These are phyloP conservation scores for Alternaria brassicicola DNA, from an alignment of 2,329 filamentous ascomycete genomes.

Conservation along the genomic window DNA sequence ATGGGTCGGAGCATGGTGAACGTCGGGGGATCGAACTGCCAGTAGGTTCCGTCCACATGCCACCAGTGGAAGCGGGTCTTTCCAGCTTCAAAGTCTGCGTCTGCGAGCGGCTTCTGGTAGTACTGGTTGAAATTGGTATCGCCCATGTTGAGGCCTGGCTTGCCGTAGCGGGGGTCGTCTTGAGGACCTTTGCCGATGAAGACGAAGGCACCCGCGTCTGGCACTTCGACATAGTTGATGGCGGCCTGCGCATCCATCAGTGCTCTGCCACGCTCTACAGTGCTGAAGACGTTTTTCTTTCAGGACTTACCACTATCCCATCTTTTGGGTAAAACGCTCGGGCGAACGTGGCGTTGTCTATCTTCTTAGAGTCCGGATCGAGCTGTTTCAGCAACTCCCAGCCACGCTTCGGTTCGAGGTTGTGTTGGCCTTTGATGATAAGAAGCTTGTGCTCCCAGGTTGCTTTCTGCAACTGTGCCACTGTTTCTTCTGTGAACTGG, in stretches of 20 bases:
- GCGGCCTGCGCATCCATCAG: neutral
- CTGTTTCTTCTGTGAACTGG: conserved; percentile 2
- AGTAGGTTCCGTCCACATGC: conserved; percentile 2
- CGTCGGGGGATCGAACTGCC: neutral
- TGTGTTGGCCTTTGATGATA: conserved; percentile 6
- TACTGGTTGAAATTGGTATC: conserved; percentile 1
- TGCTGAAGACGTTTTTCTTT: neutral
- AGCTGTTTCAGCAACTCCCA: conserved; percentile 3
- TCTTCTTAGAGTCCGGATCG: conserved; percentile 3
- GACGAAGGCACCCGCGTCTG: conserved; percentile 2
- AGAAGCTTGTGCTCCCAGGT: conserved; percentile 7
- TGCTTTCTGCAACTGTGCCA: conserved; percentile 1
- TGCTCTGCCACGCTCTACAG: neutral
- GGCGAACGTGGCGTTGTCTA: conserved; percentile 3
- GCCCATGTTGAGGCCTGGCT: conserved; percentile 8
- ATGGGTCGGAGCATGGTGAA: conserved; percentile 5
- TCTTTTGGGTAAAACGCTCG: conserved; percentile 2
- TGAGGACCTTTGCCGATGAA: conserved; percentile 7
- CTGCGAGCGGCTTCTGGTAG: conserved; percentile 2
- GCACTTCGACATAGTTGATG: conserved; percentile 2
- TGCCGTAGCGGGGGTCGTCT: conserved; percentile 5
- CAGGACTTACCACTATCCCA: neutral
- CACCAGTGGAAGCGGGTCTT: conserved; percentile 6
- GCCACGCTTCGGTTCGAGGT: conserved; percentile 2
- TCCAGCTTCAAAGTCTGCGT: conserved; percentile 5